These are phyloP conservation scores for Apiotrichum domesticum DNA, from an alignment of 1,284 basidiomycete species.

Conservation along the genomic window DNA sequence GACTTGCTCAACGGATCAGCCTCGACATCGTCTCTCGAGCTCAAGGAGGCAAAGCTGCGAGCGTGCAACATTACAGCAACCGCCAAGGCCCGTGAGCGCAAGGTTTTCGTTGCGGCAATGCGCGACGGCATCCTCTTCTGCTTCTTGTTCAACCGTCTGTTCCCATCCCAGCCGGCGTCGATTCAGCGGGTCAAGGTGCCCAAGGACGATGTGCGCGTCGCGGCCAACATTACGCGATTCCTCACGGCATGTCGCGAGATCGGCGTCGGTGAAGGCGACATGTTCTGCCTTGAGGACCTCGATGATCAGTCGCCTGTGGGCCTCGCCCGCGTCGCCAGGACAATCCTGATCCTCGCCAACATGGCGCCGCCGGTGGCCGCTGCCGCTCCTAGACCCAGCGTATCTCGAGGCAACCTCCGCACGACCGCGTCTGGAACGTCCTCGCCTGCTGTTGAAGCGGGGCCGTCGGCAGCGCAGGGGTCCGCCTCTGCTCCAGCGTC, in stretches of 20 bases:
- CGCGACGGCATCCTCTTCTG: slow-evolving; percentile 78
- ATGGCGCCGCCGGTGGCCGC: slow-evolving; percentile 41
- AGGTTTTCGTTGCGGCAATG: slow-evolving; percentile 64
- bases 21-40: slow-evolving; percentile 13
- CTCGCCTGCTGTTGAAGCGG: slow-evolving; percentile 4
- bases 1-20: slow-evolving; percentile 14
- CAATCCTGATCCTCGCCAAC: slow-evolving; percentile 60
- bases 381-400: neutral
- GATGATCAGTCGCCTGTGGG: slow-evolving; percentile 27
- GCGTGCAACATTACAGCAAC: slow-evolving; percentile 49
- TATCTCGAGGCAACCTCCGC: neutral
- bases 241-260: slow-evolving; percentile 34
- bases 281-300: slow-evolving; percentile 31
- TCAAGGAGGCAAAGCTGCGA: slow-evolving; percentile 46
- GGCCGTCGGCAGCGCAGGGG: neutral
- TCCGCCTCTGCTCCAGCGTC: neutral
- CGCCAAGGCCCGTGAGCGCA: slow-evolving; percentile 65
- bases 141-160: slow-evolving; percentile 50
- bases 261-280: slow-evolving; percentile 23
- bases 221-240: slow-evolving; percentile 36
- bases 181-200: slow-evolving; percentile 36
- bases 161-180: slow-evolving; percentile 29
- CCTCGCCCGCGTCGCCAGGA: slow-evolving; percentile 38
- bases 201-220: slow-evolving; percentile 28
- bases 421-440: neutral